Percentiles rank a stretch among this genome's conserved stretches.
phyloP scores from a whole-genome alignment of 1,284 basidiomycete species.

The Trametes sp. region DNA sequence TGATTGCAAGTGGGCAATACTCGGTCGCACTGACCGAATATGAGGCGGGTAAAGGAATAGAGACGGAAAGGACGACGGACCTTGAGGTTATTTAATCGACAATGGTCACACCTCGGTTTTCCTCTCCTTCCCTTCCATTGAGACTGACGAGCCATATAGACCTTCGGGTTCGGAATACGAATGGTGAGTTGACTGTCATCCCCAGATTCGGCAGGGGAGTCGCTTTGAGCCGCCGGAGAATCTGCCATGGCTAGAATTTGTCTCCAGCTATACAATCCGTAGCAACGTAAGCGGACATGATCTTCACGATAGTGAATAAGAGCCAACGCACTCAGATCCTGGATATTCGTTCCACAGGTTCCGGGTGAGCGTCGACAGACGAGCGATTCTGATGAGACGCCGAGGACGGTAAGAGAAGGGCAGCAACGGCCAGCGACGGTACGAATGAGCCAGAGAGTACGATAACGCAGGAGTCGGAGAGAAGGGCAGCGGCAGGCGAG shows the following conservation, averaged over 20 bases:
- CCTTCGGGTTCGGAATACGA: slow-evolving; percentile 56
- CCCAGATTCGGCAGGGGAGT: slow-evolving; percentile 53
- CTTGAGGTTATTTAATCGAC: slow-evolving; percentile 74
- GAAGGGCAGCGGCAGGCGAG: slow-evolving; percentile 7
- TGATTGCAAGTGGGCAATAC: slow-evolving; percentile 75
- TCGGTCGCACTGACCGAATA: slow-evolving; percentile 63
- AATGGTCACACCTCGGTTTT: slow-evolving; percentile 76
- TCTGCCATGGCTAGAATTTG: slow-evolving; percentile 36
- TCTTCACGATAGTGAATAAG: background rate
- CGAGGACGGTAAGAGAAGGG: background rate
- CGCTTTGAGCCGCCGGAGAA: slow-evolving; percentile 52
- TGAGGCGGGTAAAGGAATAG: slow-evolving; percentile 4
- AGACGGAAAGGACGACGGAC: slow-evolving; percentile 46
- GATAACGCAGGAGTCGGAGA: background rate
- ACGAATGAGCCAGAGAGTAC: background rate
- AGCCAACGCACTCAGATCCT: background rate
- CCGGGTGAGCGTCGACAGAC: slow-evolving; percentile 5
- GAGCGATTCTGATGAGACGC: slow-evolving; percentile 23
- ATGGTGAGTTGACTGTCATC: slow-evolving; percentile 71
- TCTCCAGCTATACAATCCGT: background rate
- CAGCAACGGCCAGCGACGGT: too few species aligned
- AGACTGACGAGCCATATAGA: slow-evolving; percentile 57
- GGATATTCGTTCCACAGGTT: background rate
- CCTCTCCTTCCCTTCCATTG: slow-evolving; percentile 76
- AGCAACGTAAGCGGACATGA: background rate